A percentile compares a stretch with the other conserved stretches of the same genome.
Conservation (phyloP, 2,329 filamentous ascomycete genomes). For the Scleromitrula shiraiana region DNA sequence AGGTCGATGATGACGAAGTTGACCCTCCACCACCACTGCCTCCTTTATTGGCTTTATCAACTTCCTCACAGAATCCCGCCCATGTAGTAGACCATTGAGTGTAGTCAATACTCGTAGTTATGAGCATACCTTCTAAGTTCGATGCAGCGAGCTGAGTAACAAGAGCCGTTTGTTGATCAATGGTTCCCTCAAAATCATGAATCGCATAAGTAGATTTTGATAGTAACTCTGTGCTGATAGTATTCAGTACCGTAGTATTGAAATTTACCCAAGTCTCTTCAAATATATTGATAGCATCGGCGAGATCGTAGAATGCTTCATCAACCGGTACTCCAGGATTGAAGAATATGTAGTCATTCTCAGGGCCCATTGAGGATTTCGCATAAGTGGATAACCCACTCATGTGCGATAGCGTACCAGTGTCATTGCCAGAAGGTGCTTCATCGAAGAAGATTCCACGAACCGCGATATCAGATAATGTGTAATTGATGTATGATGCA, state of each 20-base stretch:
- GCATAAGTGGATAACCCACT: slow-evolving; percentile 14
- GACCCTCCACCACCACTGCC: not conserved
- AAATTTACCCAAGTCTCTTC: slow-evolving; percentile 13
- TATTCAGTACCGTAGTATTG: slow-evolving; percentile 11
- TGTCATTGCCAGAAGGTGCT: slow-evolving; percentile 6
- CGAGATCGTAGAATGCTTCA: slow-evolving; percentile 16
- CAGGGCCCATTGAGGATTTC: slow-evolving; percentile 13
- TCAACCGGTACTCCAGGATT: slow-evolving; percentile 20
- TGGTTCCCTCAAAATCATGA: slow-evolving; percentile 15
- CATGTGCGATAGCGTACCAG: slow-evolving; percentile 16
- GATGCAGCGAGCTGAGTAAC: slow-evolving; percentile 15
- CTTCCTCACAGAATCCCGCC: slow-evolving; percentile 9
- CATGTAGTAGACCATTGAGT: slow-evolving; percentile 15
- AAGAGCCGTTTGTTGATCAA: slow-evolving; percentile 11
- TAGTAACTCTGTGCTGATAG: slow-evolving; percentile 6
- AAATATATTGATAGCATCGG: slow-evolving; percentile 20
- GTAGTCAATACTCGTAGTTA: slow-evolving; percentile 18
- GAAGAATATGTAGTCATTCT: slow-evolving; percentile 13
- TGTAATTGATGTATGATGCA: slow-evolving; percentile 28
- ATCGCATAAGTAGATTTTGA: slow-evolving; percentile 17
- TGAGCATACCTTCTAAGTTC: slow-evolving; percentile 14
- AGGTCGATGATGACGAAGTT: too few relatives aligned
- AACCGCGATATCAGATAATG: slow-evolving; percentile 1
- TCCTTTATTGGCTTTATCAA: slow-evolving; percentile 7
- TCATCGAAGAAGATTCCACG: slow-evolving; percentile 8